Conservation (phyloP, 73 alveolate genomes). For the Tetrahymena elliotti region DNA sequence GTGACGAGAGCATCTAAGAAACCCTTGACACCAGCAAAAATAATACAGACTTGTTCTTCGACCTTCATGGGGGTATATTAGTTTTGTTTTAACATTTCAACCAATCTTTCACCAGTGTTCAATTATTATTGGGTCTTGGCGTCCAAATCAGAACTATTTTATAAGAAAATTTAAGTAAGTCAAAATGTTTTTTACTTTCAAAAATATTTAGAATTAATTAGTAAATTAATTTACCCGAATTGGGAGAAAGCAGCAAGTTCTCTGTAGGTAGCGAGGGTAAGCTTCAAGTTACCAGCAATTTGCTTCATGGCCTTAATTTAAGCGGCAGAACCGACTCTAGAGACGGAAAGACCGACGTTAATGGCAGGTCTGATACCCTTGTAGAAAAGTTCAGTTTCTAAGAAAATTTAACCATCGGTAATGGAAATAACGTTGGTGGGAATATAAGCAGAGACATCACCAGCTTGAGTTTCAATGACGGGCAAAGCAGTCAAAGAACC, state of each 20-base stretch:
- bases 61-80: conserved; percentile 86
- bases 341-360: conserved; percentile 96
- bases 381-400: conserved; percentile 93
- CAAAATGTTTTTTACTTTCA: not conserved
- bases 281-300: conserved; percentile 93
- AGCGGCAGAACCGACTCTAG: conserved; percentile 97
- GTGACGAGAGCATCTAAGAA: conserved; percentile 83
- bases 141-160: conserved; percentile 64
- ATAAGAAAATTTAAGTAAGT: not conserved
- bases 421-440: conserved; percentile 97
- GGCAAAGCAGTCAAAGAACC: conserved; percentile 98
- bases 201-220: no score
- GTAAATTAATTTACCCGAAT: conserved; percentile 61
- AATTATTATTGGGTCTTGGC: conserved; percentile 92
- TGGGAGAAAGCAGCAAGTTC: conserved; percentile 98
- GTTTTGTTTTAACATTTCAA: conserved; percentile 89
- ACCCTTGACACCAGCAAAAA: conserved; percentile 95
- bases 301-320: conserved; percentile 94
- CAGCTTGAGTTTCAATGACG: conserved; percentile 96
- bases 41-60: conserved; percentile 89
- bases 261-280: conserved; percentile 92
- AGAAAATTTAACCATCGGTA: conserved; percentile 96
- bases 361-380: conserved; percentile 98
- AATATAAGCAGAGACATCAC: conserved; percentile 95
- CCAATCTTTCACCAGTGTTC: conserved; percentile 86